A percentile compares a stretch with the other conserved stretches of the same genome.
phyloP scores from a whole-genome alignment of 2,329 filamentous ascomycete genomes.

The Calonectria honghensis region DNA sequence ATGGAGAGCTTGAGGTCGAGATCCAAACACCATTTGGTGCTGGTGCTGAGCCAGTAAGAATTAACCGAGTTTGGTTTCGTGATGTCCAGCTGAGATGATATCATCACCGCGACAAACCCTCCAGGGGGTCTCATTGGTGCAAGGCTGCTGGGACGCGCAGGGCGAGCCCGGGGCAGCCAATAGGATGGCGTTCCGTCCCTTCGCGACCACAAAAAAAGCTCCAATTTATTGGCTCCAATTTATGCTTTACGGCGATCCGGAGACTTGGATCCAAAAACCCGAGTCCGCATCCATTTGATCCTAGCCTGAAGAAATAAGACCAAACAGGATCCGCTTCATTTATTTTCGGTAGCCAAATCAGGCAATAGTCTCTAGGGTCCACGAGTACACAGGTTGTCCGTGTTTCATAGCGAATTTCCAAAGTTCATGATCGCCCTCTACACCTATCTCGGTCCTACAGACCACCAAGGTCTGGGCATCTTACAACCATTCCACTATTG shows the following conservation, averaged over 20 bases:
- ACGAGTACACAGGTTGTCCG: background rate
- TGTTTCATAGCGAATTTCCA: background rate
- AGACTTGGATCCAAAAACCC: slow-evolving; percentile 4
- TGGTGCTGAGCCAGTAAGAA: background rate
- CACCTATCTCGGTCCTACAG: background rate
- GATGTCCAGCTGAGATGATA: slow-evolving; percentile 12
- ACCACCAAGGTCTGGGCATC: background rate
- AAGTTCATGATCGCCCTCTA: background rate
- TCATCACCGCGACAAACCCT: background rate
- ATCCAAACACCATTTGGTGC: background rate
- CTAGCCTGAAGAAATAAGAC: background rate
- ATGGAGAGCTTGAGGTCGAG: background rate
- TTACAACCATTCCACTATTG: too few species aligned
- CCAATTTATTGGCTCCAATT: slow-evolving; percentile 5
- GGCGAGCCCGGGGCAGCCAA: background rate
- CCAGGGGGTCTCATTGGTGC: background rate
- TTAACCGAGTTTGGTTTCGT: slow-evolving; percentile 16
- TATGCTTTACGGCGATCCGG: slow-evolving; percentile 8
- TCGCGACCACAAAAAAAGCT: background rate
- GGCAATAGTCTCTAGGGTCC: background rate
- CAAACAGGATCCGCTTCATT: background rate
- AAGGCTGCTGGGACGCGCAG: background rate
- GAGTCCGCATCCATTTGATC: background rate
- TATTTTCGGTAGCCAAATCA: background rate
- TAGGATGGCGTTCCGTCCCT: background rate